These are phyloP conservation scores for Debaryomyces psychrophilus DNA, from an alignment of 1,139 yeast species.

Conservation along the genomic window DNA sequence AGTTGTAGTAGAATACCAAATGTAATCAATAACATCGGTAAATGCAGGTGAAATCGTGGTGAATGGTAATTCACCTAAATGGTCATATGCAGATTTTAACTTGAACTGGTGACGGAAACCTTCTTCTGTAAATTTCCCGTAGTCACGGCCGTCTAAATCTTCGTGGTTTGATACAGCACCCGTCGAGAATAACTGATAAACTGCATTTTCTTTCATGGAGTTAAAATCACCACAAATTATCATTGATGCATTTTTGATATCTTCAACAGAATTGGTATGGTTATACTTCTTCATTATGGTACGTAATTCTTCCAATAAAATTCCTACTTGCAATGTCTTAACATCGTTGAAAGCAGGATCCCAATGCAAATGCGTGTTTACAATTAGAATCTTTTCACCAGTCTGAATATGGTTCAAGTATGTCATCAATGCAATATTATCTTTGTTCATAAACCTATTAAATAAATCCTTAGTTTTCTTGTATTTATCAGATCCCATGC, in stretches of 20 bases:
- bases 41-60: conserved; percentile 94
- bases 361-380: conserved; percentile 97
- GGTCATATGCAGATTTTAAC: conserved; percentile 82
- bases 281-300: conserved; percentile 55
- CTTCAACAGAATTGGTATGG: conserved; percentile 51
- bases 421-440: conserved; percentile 84
- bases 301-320: conserved; percentile 85
- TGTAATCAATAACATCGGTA: conserved; percentile 91
- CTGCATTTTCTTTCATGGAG: conserved; percentile 86
- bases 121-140: conserved; percentile 88
- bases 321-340: conserved; percentile 92
- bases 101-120: conserved; percentile 84
- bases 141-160: conserved; percentile 84
- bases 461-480: conserved; percentile 93
- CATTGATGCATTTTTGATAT: conserved; percentile 68
- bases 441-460: conserved; percentile 95
- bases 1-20: conserved; percentile 86
- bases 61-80: conserved; percentile 87
- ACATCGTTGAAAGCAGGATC: conserved; percentile 97
- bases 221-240: conserved; percentile 96
- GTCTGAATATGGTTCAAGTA: conserved; percentile 73
- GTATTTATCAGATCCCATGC: conserved; percentile 85
- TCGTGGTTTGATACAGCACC: conserved; percentile 74
- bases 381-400: conserved; percentile 73
- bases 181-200: conserved; percentile 81